These are phyloP conservation scores for Castanea sativa DNA, from an alignment of 306 rosid species.

Conservation along the genomic window DNA sequence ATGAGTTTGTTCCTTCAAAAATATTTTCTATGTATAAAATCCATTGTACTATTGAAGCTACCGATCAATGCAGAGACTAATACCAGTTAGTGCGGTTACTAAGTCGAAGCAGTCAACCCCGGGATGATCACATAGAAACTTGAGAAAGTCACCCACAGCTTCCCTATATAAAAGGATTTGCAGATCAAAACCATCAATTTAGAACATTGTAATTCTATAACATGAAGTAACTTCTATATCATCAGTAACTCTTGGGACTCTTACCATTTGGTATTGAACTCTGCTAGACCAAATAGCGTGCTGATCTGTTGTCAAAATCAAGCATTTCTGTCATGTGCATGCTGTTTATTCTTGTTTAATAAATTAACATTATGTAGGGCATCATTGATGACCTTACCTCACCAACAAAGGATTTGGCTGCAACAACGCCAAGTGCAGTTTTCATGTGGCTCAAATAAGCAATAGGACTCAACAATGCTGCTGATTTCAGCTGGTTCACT, in stretches of 20 bases:
- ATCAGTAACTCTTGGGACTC: slow-evolving; percentile 1
- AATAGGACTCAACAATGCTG: slow-evolving; percentile 73
- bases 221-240: not conserved
- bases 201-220: not conserved
- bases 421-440: slow-evolving; percentile 55
- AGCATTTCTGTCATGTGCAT: not conserved
- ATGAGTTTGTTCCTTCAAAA: not conserved
- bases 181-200: not conserved
- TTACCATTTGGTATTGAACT: slow-evolving; percentile 74
- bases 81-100: slow-evolving; percentile 60
- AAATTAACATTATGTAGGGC: not conserved
- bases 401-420: slow-evolving; percentile 57
- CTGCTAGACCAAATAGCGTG: slow-evolving; percentile 54
- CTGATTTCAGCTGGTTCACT: slow-evolving; percentile 58
- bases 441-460: slow-evolving; percentile 78
- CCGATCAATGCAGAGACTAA: not conserved
- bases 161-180: slow-evolving; percentile 27
- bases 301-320: slow-evolving; percentile 41
- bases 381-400: slow-evolving; percentile 44
- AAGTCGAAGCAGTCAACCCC: slow-evolving; percentile 67
- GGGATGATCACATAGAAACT: slow-evolving; percentile 41
- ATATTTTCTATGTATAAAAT: too few relatives aligned
- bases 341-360: not conserved
- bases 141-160: slow-evolving; percentile 39
- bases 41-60: not conserved